A percentile compares a stretch with the other conserved stretches of the same genome.
These are phyloP conservation scores for Puccinia horiana DNA, from an alignment of 1,284 basidiomycete genomes.

Conservation along the genomic window DNA sequence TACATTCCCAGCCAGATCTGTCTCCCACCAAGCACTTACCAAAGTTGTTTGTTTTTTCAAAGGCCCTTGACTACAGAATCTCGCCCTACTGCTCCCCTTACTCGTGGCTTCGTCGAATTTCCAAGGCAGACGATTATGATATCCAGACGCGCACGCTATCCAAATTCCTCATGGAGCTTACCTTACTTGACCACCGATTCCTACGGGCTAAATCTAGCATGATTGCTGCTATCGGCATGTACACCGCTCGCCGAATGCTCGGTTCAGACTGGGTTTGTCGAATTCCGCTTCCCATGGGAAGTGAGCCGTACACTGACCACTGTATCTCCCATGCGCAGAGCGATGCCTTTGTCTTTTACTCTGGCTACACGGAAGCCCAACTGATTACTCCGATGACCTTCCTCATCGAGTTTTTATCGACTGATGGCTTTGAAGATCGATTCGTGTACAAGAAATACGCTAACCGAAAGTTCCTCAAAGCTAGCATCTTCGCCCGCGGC, in stretches of 20 bases:
- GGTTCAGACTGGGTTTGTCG: slow-evolving; percentile 85
- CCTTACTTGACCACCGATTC: slow-evolving; percentile 89
- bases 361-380: slow-evolving; percentile 86
- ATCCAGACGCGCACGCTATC: slow-evolving; percentile 94
- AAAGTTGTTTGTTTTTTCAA: slow-evolving; percentile 48
- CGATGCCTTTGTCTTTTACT: slow-evolving; percentile 89
- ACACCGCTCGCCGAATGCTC: slow-evolving; percentile 85
- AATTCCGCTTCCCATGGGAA: slow-evolving; percentile 50
- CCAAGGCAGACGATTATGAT: slow-evolving; percentile 98
- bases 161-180: slow-evolving; percentile 97
- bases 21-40: background rate
- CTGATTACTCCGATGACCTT: slow-evolving; percentile 78
- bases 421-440: slow-evolving; percentile 75
- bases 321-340: slow-evolving; percentile 63
- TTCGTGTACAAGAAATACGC: slow-evolving; percentile 97
- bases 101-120: slow-evolving; percentile 97
- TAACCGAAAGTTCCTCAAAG: slow-evolving; percentile 94
- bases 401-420: slow-evolving; percentile 80
- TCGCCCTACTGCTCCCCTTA: slow-evolving; percentile 99
- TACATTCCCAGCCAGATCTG: slow-evolving; percentile 52
- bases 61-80: slow-evolving; percentile 88
- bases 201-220: slow-evolving; percentile 88
- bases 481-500: slow-evolving; percentile 63
- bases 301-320: background rate
- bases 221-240: slow-evolving; percentile 98